These are phyloP conservation scores for Taphrina communis DNA, from an alignment of 1,139 yeast species.

Conservation along the genomic window DNA sequence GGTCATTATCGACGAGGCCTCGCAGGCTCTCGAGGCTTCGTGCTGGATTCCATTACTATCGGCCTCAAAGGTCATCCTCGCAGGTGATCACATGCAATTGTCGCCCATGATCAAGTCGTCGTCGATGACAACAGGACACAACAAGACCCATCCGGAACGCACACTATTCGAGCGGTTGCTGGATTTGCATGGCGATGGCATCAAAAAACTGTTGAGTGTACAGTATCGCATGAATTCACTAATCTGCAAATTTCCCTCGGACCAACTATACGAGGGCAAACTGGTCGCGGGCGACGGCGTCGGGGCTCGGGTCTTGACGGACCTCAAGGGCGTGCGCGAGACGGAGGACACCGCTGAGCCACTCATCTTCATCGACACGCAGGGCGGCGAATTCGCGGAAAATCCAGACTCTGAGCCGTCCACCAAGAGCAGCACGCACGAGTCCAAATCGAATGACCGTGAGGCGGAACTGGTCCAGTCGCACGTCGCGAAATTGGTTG, in stretches of 20 bases:
- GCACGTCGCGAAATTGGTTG: constrained; percentile 64
- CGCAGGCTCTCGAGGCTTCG: constrained; percentile 92
- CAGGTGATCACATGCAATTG: constrained; percentile 77
- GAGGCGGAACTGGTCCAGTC: constrained; percentile 67
- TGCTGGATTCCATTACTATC: constrained; percentile 93
- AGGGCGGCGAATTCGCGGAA: constrained; percentile 71
- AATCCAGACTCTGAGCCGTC: constrained; percentile 50
- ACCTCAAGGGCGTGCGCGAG: constrained; percentile 61
- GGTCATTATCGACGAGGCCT: constrained; percentile 90
- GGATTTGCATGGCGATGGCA: constrained; percentile 57
- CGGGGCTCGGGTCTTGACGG: constrained; percentile 59
- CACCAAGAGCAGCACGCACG: constrained; percentile 45
- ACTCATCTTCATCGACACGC: constrained; percentile 86
- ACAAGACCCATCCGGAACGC: constrained; percentile 55
- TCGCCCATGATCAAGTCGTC: constrained; percentile 58
- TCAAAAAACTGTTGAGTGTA: constrained; percentile 64
- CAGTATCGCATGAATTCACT: constrained; percentile 86
- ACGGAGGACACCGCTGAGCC: constrained; percentile 57
- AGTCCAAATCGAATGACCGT: constrained; percentile 68
- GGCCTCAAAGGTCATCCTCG: constrained; percentile 64
- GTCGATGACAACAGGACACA: not conserved
- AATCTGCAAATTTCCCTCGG: constrained; percentile 82
- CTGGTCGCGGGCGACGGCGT: constrained; percentile 70
- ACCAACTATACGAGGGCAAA: constrained; percentile 65
- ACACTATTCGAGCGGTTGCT: constrained; percentile 85